Conservation (phyloP, 805 yeast species). For the Cyberlindnera saturnus region DNA sequence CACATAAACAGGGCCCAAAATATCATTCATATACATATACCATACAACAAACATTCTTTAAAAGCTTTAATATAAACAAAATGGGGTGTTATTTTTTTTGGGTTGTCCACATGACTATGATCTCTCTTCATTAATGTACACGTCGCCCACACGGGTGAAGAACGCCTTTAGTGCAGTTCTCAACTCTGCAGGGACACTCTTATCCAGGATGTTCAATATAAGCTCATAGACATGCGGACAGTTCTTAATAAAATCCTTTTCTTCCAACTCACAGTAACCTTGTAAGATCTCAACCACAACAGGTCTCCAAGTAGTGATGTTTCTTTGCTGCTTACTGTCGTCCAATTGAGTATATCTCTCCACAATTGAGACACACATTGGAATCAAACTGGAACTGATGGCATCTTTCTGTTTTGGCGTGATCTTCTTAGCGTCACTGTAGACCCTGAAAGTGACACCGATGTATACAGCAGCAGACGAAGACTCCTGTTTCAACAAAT, state of each 20-base stretch:
- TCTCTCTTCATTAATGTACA: slow-evolving; percentile 29
- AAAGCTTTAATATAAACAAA: neutral
- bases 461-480: slow-evolving; percentile 84
- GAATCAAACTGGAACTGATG: slow-evolving; percentile 50
- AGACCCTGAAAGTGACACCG: slow-evolving; percentile 72
- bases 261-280: slow-evolving; percentile 74
- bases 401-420: slow-evolving; percentile 39
- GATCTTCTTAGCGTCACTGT: slow-evolving; percentile 56
- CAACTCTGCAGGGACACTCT: slow-evolving; percentile 54
- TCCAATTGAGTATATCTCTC: slow-evolving; percentile 66
- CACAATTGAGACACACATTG: slow-evolving; percentile 67
- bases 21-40: neutral
- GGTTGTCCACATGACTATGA: neutral
- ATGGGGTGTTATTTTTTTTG: neutral
- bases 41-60: neutral
- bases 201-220: slow-evolving; percentile 53
- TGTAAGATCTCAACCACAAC: slow-evolving; percentile 84
- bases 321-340: slow-evolving; percentile 69
- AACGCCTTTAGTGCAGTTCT: slow-evolving; percentile 56
- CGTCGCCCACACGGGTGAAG: slow-evolving; percentile 49
- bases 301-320: slow-evolving; percentile 83
- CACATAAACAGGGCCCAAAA: neutral
- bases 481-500: slow-evolving; percentile 85
- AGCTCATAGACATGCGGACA: slow-evolving; percentile 57
- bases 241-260: slow-evolving; percentile 55